phyloP scores from a whole-genome alignment of 352 stramenopile species.

The Phytophthora foliorum region DNA sequence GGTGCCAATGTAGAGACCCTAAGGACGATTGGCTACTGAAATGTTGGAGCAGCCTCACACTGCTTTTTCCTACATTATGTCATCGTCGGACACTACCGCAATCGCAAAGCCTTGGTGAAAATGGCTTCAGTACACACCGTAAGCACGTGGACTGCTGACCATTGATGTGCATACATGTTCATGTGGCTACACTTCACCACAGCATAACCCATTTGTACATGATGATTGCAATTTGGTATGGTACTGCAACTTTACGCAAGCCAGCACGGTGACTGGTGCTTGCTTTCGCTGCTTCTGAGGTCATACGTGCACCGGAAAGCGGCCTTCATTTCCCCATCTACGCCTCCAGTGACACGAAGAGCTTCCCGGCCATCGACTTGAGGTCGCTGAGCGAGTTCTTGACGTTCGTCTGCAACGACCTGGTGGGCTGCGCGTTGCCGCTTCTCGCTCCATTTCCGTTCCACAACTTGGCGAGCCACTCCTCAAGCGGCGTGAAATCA shows the following conservation, averaged over 20 bases:
- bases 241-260: slow-evolving; percentile 21
- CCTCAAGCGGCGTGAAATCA: slow-evolving; percentile 69
- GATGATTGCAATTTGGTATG: slow-evolving; percentile 25
- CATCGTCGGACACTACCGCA: slow-evolving; percentile 2
- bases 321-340: slow-evolving; percentile 15
- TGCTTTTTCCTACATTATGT: no score
- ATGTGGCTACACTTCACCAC: no score
- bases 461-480: slow-evolving; percentile 75
- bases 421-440: slow-evolving; percentile 23
- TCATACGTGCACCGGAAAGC: background rate
- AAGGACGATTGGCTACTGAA: no score
- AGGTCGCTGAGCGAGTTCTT: slow-evolving; percentile 69
- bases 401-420: slow-evolving; percentile 56
- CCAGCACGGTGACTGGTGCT: background rate
- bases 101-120: slow-evolving; percentile 4
- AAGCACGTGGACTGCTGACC: background rate
- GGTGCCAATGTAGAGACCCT: no score
- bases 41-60: no score
- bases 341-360: slow-evolving; percentile 58
- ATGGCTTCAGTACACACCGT: slow-evolving; percentile 2
- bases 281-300: slow-evolving; percentile 10
- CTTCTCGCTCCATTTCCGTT: slow-evolving; percentile 35
- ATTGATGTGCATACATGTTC: no score
- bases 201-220: slow-evolving; percentile 14
- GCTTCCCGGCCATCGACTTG: slow-evolving; percentile 62